Conservation (phyloP, 2,329 filamentous ascomycete species). For the Dothidotthia symphoricarpi region DNA sequence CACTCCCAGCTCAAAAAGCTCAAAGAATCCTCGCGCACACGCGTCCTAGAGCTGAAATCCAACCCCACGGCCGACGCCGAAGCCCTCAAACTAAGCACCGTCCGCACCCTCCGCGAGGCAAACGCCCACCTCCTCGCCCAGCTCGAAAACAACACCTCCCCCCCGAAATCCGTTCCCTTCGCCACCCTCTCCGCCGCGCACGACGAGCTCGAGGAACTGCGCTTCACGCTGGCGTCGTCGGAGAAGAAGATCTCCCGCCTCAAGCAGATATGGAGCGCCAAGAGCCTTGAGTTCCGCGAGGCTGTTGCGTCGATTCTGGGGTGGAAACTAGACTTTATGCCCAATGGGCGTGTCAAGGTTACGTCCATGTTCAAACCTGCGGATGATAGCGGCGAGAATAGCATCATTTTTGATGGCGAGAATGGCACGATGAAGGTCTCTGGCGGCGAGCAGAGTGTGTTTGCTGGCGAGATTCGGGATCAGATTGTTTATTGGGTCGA, state of each 20-base stretch:
- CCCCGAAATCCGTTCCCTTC: slow-evolving; percentile 61
- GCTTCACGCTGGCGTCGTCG: slow-evolving; percentile 54
- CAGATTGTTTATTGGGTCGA: slow-evolving; percentile 95
- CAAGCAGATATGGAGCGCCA: slow-evolving; percentile 88
- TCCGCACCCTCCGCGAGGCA: slow-evolving; percentile 74
- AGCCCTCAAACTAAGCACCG: slow-evolving; percentile 76
- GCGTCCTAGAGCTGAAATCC: slow-evolving; percentile 80
- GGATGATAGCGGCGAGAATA: slow-evolving; percentile 53
- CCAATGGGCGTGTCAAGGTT: slow-evolving; percentile 93
- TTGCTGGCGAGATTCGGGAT: slow-evolving; percentile 79
- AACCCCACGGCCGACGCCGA: slow-evolving; percentile 88
- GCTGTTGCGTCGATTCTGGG: slow-evolving; percentile 88
- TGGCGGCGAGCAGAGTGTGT: slow-evolving; percentile 81
- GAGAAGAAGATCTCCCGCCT: slow-evolving; percentile 83
- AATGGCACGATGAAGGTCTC: slow-evolving; percentile 97
- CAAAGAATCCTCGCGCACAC: slow-evolving; percentile 69
- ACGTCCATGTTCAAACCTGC: slow-evolving; percentile 79
- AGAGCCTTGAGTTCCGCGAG: slow-evolving; percentile 92
- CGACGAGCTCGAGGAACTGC: slow-evolving; percentile 66
- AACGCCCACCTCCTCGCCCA: slow-evolving; percentile 79
- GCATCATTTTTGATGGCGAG: slow-evolving; percentile 83
- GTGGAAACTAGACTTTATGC: slow-evolving; percentile 93
- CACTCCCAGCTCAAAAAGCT: slow-evolving; percentile 69
- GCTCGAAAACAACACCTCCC: slow-evolving; percentile 51
- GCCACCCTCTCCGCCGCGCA: slow-evolving; percentile 73